Evolutionary conservation across 2,329 filamentous ascomycete species (phyloP).

Genomic region (Aspergillus udagawae): DNA sequence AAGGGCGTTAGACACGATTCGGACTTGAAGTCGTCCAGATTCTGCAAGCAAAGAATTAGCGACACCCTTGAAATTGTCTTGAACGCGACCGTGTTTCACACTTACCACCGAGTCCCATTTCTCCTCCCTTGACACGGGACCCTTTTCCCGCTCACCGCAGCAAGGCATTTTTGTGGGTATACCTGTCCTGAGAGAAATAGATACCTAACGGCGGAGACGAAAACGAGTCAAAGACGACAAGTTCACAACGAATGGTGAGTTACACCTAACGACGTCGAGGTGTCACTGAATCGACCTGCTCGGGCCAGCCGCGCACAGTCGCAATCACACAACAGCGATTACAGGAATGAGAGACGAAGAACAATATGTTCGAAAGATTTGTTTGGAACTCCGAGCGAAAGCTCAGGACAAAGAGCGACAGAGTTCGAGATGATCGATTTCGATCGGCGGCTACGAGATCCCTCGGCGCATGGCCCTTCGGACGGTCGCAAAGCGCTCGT

Average conservation of each 20-base stretch:
- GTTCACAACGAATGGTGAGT: neutral
- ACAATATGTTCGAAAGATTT: neutral
- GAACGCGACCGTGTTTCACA: neutral
- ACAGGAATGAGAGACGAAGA: neutral
- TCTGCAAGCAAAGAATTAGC: constrained; percentile 33
- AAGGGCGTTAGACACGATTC: constrained; percentile 71
- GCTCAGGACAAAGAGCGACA: constrained; percentile 12
- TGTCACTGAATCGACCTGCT: constrained; percentile 20
- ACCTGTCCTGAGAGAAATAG: constrained; percentile 26
- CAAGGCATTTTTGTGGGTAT: constrained; percentile 57
- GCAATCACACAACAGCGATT: neutral
- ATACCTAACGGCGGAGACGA: constrained; percentile 5
- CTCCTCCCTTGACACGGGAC: constrained; percentile 72
- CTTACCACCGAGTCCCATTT: constrained; percentile 92
- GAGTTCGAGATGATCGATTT: constrained; percentile 1
- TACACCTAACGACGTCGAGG: neutral
- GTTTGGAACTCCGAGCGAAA: neutral
- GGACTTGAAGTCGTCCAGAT: constrained; percentile 73
- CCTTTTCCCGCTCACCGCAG: constrained; percentile 57
- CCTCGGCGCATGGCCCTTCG: constrained; percentile 15
- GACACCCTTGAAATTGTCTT: neutral
- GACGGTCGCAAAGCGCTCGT: neutral
- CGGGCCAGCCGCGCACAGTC: constrained; percentile 35
- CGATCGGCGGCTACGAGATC: constrained; percentile 12
- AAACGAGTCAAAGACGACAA: too few relatives aligned